Conservation (phyloP, 305 asterid species). For the Caryopteris hybrid region DNA sequence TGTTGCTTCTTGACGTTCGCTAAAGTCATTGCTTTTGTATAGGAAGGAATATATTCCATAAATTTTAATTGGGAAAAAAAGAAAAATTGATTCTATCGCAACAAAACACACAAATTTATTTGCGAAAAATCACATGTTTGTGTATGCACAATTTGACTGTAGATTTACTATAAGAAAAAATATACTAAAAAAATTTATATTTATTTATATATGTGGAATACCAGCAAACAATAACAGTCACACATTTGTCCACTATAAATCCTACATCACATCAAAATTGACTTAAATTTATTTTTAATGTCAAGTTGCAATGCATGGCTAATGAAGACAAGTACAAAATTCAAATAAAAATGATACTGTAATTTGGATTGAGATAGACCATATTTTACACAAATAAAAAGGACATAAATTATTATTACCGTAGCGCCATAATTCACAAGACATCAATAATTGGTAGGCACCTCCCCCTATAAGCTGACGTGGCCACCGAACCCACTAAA, state of each 20-base stretch:
- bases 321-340: neutral
- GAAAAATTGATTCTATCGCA: too few species aligned
- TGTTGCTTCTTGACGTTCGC: neutral
- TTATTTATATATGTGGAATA: neutral
- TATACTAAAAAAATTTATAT: too few species aligned
- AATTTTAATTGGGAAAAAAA: too few species aligned
- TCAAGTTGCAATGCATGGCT: constrained; percentile 8
- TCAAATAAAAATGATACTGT: neutral
- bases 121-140: too few species aligned
- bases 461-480: constrained; percentile 18
- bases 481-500: constrained; percentile 33
- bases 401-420: neutral
- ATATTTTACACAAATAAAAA: too few species aligned
- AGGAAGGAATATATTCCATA: neutral
- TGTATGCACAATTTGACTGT: too few species aligned
- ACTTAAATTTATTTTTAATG: neutral
- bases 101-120: too few species aligned
- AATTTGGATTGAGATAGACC: too few species aligned
- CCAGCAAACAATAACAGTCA: neutral
- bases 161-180: too few species aligned
- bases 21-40: neutral
- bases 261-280: neutral
- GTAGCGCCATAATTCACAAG: neutral
- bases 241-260: neutral
- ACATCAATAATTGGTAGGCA: constrained; percentile 22